Conservation (phyloP, 148 eudicot genomes). For the Chenopodium formosanum region DNA sequence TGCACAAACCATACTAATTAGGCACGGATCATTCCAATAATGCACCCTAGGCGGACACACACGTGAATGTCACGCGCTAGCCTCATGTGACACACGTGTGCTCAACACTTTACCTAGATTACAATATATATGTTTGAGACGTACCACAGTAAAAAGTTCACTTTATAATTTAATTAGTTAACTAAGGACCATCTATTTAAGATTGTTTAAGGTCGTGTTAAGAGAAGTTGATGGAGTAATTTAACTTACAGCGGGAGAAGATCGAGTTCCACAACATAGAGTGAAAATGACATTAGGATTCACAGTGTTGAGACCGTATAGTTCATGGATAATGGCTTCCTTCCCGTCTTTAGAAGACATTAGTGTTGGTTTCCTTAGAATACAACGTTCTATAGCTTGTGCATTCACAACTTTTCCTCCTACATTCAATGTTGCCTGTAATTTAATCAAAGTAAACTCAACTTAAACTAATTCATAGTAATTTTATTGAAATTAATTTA, state of each 20-base stretch:
- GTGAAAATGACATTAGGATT: conserved; percentile 78
- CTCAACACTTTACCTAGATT: too few relatives aligned
- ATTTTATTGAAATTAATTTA: not conserved
- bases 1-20: conserved; percentile 8
- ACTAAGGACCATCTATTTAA: too few relatives aligned
- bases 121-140: not conserved
- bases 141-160: too few relatives aligned
- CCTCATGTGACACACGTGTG: too few relatives aligned
- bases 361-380: conserved; percentile 57
- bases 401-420: conserved; percentile 83
- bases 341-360: conserved; percentile 35
- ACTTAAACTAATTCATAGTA: not conserved
- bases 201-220: not conserved
- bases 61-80: not conserved
- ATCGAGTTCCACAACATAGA: conserved; percentile 82
- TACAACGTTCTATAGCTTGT: conserved; percentile 75
- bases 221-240: not conserved
- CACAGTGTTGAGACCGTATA: conserved; percentile 57
- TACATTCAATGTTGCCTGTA: conserved; percentile 78
- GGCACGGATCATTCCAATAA: not conserved
- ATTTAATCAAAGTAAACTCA: not conserved
- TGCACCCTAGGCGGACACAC: not conserved
- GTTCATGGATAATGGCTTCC: conserved; percentile 55
- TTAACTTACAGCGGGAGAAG: conserved; percentile 86
- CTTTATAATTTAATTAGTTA: too few relatives aligned